Base-by-base conservation (phyloP, 2,329 filamentous ascomycete genomes). In the Colletotrichum sp. region DNA sequence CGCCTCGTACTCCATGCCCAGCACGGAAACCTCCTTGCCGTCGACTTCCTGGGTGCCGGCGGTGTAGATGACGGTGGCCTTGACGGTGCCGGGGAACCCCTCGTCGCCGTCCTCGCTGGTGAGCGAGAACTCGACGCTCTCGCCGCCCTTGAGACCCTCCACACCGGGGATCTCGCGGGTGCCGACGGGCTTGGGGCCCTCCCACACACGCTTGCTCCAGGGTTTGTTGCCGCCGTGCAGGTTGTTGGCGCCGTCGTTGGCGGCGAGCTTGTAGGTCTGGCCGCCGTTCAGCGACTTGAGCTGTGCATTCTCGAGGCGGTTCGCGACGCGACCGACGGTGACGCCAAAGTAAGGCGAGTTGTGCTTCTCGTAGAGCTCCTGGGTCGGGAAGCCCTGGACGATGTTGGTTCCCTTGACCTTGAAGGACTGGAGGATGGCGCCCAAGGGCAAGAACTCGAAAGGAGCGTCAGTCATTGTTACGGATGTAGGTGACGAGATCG, bases 1-100 rank as follows among this genome's bases (percentile, higher is more conserved):
- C 25, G 94, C 96, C 88, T 98, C 95, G 83, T 98, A 99, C 84
- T 99, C 97, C 66, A 98, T 95, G 72, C 93, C 93, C 73, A 99
- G 86, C 25, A 97, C 91, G 2, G 91, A 92, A 78, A 93, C 93
- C 77, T 93, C 90, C 77, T 90, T 91, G 22, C 91, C 92, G 7
- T 89, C 87, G 15, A 90, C 86, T 67, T 90, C 86, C 82, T 95
- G 92, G 77, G 92, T 94, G 69, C 92, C 93, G 0, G 94, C 90
- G 0, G 93, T 95, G 84, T 99, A 99, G 85, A 92, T 93, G 34
- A 98, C 92, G 76, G 89, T 92, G 71, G 93, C 90, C 82, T 96
- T 91, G 4, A 99, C 93, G 1, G 94, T 94, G 2, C 97, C 97
- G 0, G 97, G 97, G 84, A 95, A 99, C 1, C 95, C 95, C 85